Evolutionary conservation across 805 yeast genomes (phyloP).

Genomic region (Pichia kluyveri): DNA sequence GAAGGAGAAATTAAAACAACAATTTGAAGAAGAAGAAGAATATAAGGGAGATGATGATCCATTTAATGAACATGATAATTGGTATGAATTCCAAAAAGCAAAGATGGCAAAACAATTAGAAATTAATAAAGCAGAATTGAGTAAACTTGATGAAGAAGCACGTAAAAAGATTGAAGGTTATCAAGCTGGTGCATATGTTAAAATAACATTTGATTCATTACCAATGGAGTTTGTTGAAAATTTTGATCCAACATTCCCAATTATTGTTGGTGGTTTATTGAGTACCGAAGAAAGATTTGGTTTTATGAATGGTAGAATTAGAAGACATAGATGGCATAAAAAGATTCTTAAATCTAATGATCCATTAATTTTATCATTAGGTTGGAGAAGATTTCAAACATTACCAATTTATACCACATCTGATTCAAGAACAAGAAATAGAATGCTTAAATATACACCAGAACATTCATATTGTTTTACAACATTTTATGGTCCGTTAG

Average conservation of each 20-base stretch:
- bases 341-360: conserved; percentile 92
- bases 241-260: conserved; percentile 78
- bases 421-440: conserved; percentile 94
- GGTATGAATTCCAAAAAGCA: conserved; percentile 97
- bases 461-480: conserved; percentile 97
- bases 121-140: conserved; percentile 76
- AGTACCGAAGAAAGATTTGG: conserved; percentile 92
- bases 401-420: conserved; percentile 92
- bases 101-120: conserved; percentile 94
- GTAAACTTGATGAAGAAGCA: conserved; percentile 64
- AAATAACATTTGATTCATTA: conserved; percentile 68
- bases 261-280: conserved; percentile 83
- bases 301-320: conserved; percentile 81
- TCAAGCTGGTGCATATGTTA: conserved; percentile 90
- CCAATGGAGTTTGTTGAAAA: conserved; percentile 89
- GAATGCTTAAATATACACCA: conserved; percentile 97
- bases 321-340: conserved; percentile 99
- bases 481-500: conserved; percentile 93
- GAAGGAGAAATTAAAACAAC: conserved; percentile 80
- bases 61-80: conserved; percentile 75
- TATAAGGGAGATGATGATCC: conserved; percentile 66
- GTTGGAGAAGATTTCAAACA: conserved; percentile 98
- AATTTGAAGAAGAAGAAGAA: conserved; percentile 79
- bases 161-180: conserved; percentile 83
- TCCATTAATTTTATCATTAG: conserved; percentile 86